A percentile compares a stretch with the other conserved stretches of the same genome.
These are phyloP conservation scores for Tagetes erecta DNA, from an alignment of 129 eudicot genomes.

Conservation along the genomic window DNA sequence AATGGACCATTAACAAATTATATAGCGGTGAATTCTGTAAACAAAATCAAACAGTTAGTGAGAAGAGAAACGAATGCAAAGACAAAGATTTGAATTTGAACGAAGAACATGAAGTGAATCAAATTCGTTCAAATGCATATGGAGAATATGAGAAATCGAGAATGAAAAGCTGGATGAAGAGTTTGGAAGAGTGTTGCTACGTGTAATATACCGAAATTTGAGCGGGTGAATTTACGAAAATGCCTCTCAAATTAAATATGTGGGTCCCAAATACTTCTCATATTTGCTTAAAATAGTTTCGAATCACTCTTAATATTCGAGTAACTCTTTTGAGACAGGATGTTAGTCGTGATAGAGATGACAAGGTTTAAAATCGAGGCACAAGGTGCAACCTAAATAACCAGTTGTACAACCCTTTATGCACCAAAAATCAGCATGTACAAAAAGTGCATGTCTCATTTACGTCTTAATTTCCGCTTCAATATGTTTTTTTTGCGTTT, in stretches of 20 bases:
- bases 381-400: too few relatives aligned
- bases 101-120: slow-evolving; percentile 2
- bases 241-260: slow-evolving; percentile 9
- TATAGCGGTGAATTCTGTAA: background rate
- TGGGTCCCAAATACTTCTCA: background rate
- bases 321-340: too few relatives aligned
- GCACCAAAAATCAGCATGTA: too few relatives aligned
- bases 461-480: too few relatives aligned
- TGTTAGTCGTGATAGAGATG: too few relatives aligned
- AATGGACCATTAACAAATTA: slow-evolving; percentile 29
- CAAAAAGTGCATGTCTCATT: too few relatives aligned
- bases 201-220: slow-evolving; percentile 37
- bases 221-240: slow-evolving; percentile 15
- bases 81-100: background rate
- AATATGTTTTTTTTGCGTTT: too few relatives aligned
- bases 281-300: background rate
- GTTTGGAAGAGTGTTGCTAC: slow-evolving; percentile 37
- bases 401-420: too few relatives aligned
- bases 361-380: too few relatives aligned
- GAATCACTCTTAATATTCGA: too few relatives aligned
- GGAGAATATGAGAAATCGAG: slow-evolving; percentile 39
- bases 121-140: slow-evolving; percentile 8
- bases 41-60: background rate
- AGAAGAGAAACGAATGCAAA: background rate
- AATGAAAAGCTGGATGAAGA: slow-evolving; percentile 36